Evolutionary conservation across 1,284 basidiomycete species (phyloP), one percentile per base, ranked within the genome.

Genomic region (Pulveroboletus sp.): DNA sequence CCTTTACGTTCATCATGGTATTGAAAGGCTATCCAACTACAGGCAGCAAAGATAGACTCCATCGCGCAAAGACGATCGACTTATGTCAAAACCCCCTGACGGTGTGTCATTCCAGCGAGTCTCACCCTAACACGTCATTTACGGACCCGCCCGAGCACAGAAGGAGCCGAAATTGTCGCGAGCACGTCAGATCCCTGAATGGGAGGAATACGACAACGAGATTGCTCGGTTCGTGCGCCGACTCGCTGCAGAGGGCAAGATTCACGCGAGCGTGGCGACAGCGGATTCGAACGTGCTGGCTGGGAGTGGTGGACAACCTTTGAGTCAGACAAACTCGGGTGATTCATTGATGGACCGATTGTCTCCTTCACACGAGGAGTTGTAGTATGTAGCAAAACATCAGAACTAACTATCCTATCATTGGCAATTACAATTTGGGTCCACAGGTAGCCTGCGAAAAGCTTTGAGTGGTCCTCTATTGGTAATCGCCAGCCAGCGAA

Each of bases 131-230:
- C 24, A 12, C 22, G 24, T 24, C 15, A 25, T 31, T 53, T 33
- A 50, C 36, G 38, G 20, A 22, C 49, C 35, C 10, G 22, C 54
- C 28, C 11, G 54, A 56, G 12, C 26, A 58, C 73, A 94, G 89
- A 96, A 97, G 86, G 96, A 98, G 71, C 96, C 96, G 3, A 99
- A 99, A 73, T 81, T 99, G 11, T 84, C 88, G 11, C 83, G 96
- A 33, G 97, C 96, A 1, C 84, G 96, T 38, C 87, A 96, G 67
- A 98, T 99, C 52, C 96, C 96, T 0, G 96, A 99, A 73, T 99
- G 96, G 97, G 94, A 96, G 58, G 82, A 82, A 44, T 98, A 98
- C 68, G 96, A 98, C 65, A 64, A 72, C 7, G 89, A 92, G 72
- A 91, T 92, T 56, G 84, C 90, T 9, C 77, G 74, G 28, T 92